Evolutionary conservation across 1,139 yeast species (phyloP).

Genomic region (Lodderomyces metapsilosis): DNA sequence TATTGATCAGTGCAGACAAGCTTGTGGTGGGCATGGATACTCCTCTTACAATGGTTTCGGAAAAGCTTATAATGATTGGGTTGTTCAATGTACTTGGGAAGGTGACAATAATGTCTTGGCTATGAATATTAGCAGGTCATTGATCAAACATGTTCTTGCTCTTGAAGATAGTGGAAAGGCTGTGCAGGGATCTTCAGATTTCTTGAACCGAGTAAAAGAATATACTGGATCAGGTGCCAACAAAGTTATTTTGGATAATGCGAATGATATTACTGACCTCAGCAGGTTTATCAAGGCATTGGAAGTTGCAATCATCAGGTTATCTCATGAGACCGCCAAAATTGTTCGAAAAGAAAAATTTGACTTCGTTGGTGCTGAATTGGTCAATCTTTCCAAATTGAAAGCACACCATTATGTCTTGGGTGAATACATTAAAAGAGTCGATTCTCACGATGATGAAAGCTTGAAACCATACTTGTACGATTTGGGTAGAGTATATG

Average conservation of each 20-base stretch:
- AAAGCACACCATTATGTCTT: slow-evolving; percentile 39
- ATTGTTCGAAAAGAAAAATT: slow-evolving; percentile 31
- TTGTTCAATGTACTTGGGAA: slow-evolving; percentile 54
- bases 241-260: slow-evolving; percentile 25
- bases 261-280: slow-evolving; percentile 31
- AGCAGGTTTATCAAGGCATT: slow-evolving; percentile 36
- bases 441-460: slow-evolving; percentile 20
- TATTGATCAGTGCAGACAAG: slow-evolving; percentile 49
- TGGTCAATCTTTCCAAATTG: slow-evolving; percentile 59
- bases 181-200: slow-evolving; percentile 38
- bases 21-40: slow-evolving; percentile 55
- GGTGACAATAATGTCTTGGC: slow-evolving; percentile 52
- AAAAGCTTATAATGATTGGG: slow-evolving; percentile 49
- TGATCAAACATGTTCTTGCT: slow-evolving; percentile 34
- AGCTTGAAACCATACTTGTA: slow-evolving; percentile 26
- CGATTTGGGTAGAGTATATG: slow-evolving; percentile 28
- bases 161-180: slow-evolving; percentile 33
- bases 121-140: slow-evolving; percentile 46
- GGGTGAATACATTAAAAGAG: slow-evolving; percentile 29
- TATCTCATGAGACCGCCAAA: slow-evolving; percentile 31
- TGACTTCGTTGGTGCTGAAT: slow-evolving; percentile 56
- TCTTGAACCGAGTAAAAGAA: slow-evolving; percentile 38
- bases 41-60: slow-evolving; percentile 49
- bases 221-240: slow-evolving; percentile 22
- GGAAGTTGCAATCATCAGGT: slow-evolving; percentile 45